A percentile compares a stretch with the other conserved stretches of the same genome.
Evolutionary conservation across 305 asterid species (phyloP).

Genomic region (Stenogyne calaminthoides): DNA sequence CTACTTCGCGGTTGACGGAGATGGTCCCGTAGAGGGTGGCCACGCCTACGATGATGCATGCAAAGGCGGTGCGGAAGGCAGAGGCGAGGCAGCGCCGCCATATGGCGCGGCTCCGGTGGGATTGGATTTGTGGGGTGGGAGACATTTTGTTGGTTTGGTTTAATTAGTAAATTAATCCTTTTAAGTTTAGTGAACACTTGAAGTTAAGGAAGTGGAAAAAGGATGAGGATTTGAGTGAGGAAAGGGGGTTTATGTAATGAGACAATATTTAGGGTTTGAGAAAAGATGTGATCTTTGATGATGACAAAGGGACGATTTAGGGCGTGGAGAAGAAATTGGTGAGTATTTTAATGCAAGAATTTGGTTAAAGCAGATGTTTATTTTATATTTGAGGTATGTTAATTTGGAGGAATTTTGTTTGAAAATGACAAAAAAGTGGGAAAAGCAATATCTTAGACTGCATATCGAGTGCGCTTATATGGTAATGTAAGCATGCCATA

Average conservation of each 20-base stretch:
- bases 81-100: slow-evolving; percentile 71
- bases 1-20: slow-evolving; percentile 39
- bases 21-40: slow-evolving; percentile 63
- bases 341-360: slow-evolving; percentile 33
- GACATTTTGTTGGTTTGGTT: slow-evolving; percentile 12
- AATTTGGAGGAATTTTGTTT: neutral
- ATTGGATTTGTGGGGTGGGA: slow-evolving; percentile 31
- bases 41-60: slow-evolving; percentile 73
- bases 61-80: slow-evolving; percentile 72
- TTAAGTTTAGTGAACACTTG: neutral
- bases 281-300: slow-evolving; percentile 45
- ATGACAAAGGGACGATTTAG: slow-evolving; percentile 56
- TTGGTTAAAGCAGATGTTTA: slow-evolving; percentile 49
- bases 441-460: slow-evolving; percentile 11
- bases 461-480: slow-evolving; percentile 39
- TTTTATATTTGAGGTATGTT: neutral
- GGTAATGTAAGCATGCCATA: slow-evolving; percentile 32
- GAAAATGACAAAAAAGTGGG: slow-evolving; percentile 6
- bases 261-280: neutral
- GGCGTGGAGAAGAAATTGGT: slow-evolving; percentile 34
- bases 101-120: slow-evolving; percentile 41
- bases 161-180: neutral
- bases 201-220: neutral
- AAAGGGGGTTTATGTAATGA: slow-evolving; percentile 47
- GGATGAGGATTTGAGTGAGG: slow-evolving; percentile 2